Evolutionary conservation across 2,329 filamentous ascomycete species (phyloP).

Genomic region (Aaosphaeria pasadenensis): DNA sequence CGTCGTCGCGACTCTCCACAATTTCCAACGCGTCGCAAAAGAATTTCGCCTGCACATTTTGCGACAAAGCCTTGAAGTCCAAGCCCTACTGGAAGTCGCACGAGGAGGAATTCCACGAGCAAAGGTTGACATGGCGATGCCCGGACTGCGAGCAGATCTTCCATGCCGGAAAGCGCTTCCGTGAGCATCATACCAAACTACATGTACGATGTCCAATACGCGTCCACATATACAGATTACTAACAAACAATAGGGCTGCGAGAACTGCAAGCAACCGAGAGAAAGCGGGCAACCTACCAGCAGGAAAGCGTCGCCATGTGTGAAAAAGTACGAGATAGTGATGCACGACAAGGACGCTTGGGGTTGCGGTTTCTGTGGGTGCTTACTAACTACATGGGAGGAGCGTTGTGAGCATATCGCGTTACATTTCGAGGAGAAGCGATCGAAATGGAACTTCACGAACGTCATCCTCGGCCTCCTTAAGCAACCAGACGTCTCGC

Average conservation of each 20-base stretch:
- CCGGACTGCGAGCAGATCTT: constrained; percentile 67
- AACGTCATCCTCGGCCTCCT: constrained; percentile 65
- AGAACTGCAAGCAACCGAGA: constrained; percentile 63
- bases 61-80: constrained; percentile 64
- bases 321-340: constrained; percentile 39
- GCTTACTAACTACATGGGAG: constrained; percentile 61
- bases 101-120: constrained; percentile 68
- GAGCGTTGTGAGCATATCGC: constrained; percentile 68
- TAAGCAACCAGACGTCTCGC: constrained; percentile 62
- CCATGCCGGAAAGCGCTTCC: constrained; percentile 66
- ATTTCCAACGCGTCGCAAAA: constrained; percentile 33
- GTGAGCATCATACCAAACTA: constrained; percentile 65
- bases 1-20: constrained; percentile 35
- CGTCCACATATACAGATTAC: neutral
- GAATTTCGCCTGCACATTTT: constrained; percentile 46
- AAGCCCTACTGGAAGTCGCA: constrained; percentile 70
- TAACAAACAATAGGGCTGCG: constrained; percentile 46
- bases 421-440: constrained; percentile 65
- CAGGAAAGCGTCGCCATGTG: constrained; percentile 47
- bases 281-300: constrained; percentile 52
- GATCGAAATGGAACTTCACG: constrained; percentile 66
- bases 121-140: constrained; percentile 65
- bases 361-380: constrained; percentile 67
- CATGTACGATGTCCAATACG: constrained; percentile 46
- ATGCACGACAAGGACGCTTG: constrained; percentile 64